Conservation (phyloP, 495 filamentous ascomycete genomes). For the Tuber microsphaerosporum region DNA sequence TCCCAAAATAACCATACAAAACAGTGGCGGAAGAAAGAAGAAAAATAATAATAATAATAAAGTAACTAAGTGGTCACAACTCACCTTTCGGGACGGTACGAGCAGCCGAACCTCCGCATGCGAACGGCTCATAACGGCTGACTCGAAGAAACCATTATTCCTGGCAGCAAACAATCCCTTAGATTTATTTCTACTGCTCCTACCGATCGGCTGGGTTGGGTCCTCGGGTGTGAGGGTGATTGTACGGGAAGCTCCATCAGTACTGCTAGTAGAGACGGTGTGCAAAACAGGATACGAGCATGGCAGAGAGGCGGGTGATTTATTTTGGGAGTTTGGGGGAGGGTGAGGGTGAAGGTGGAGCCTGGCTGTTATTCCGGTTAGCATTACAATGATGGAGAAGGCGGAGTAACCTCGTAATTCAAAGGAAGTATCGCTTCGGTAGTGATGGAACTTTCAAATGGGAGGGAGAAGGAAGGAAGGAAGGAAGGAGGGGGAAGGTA, state of each 20-base stretch:
- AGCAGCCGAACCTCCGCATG: conserved; percentile 39
- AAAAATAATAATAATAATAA: conserved; percentile 3
- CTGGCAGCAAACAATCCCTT: conserved; percentile 37
- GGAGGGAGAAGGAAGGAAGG: background rate
- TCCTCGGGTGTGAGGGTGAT: conserved; percentile 36
- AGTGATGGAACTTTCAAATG: background rate
- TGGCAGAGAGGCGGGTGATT: conserved; percentile 27
- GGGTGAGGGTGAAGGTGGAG: conserved; percentile 36
- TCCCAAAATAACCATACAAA: background rate
- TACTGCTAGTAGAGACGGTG: conserved; percentile 24
- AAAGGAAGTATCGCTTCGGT: background rate
- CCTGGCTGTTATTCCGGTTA: conserved; percentile 31
- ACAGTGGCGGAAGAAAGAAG: background rate
- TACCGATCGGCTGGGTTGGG: conserved; percentile 36
- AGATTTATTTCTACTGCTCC: conserved; percentile 38
- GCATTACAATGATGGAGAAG: conserved; percentile 12
- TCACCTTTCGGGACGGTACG: conserved; percentile 37
- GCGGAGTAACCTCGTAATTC: background rate
- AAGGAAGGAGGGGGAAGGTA: background rate
- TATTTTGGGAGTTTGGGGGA: conserved; percentile 30
- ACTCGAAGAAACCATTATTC: conserved; percentile 42
- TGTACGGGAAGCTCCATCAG: conserved; percentile 33
- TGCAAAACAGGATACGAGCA: conserved; percentile 34
- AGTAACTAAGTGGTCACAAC: background rate
- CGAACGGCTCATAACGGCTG: conserved; percentile 40